phyloP scores from a whole-genome alignment of 768 basidiomycete genomes.

The Leccinum sublutescens region DNA sequence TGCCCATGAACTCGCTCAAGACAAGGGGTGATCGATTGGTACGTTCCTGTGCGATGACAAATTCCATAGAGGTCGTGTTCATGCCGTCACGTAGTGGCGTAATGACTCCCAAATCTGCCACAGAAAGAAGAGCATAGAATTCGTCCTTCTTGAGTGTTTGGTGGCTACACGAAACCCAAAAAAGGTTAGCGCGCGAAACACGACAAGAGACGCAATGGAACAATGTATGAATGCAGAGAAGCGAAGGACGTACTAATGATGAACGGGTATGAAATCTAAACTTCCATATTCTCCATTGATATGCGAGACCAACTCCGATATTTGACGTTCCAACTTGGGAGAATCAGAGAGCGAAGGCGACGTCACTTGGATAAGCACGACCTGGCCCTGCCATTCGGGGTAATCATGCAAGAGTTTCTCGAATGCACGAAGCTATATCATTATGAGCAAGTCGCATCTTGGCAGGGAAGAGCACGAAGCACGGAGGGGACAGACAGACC shows the following conservation, averaged over 20 bases:
- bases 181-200: not conserved
- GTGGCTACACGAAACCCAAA: constrained; percentile 53
- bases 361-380: constrained; percentile 80
- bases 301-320: constrained; percentile 90
- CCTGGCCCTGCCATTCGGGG: constrained; percentile 93
- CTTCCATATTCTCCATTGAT: constrained; percentile 96
- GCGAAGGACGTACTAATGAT: constrained; percentile 81
- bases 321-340: constrained; percentile 89
- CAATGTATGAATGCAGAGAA: not conserved
- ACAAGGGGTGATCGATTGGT: constrained; percentile 85
- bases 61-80: constrained; percentile 99
- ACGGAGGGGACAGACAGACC: constrained; percentile 44
- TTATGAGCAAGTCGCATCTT: not conserved
- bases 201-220: not conserved
- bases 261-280: constrained; percentile 93
- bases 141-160: constrained; percentile 97
- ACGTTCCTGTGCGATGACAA: constrained; percentile 88
- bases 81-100: constrained; percentile 96
- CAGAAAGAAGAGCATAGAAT: constrained; percentile 91
- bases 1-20: constrained; percentile 97
- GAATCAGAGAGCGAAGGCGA: constrained; percentile 90
- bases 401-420: constrained; percentile 91
- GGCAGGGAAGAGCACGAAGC: not conserved
- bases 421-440: constrained; percentile 79
- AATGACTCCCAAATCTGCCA: constrained; percentile 92